Evolutionary conservation across 257 asterid species (phyloP), one percentile per base, ranked within the genome.

Genomic region (Lantana camara): DNA sequence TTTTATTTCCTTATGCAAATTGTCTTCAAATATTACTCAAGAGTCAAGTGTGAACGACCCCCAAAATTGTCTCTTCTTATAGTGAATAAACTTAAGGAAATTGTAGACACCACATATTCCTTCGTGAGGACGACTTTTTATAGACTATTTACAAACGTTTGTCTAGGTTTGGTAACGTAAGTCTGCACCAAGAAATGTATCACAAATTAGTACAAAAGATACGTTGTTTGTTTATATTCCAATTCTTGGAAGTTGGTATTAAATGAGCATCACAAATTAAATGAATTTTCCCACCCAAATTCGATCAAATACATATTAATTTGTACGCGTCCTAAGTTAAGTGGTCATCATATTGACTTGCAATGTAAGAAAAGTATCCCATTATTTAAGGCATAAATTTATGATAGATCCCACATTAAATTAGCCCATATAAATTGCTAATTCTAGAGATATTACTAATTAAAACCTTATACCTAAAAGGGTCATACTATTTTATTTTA

Each of bases 281-380:
- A 19, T 2, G 20, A 17, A 3, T 56, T 47, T 48, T 42, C 15
- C 20, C 27, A 58, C n/a, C 38, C 9, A 50, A 37, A 35, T 11
- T 32, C 23, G 46, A 68, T 24, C 22, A 44, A 23, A 60, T 17
- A 46, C 16, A 48, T n/a, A 46, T 56, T 55, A 20, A 63, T 20
- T 68, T 10, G 15, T 16, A 68, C 67, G 70, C 67, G 67, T 62
- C 27, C 38, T n/a, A 15, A 64, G 48, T 30, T 72, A 69, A n/a
- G n/a, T n/a, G n/a, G n/a, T n/a, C n/a, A 1, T 19, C 51, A 16
- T 57, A 40, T 38, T 48, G 24, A 44, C 75, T 74, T 69, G n/a
- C 15, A 46, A 59, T 64, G 51, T 64, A 64, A 57, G 69, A 69
- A 69, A 66, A 63, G 37, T 15, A 51, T 59, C 19, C 15, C 67